These are phyloP conservation scores for Sonneratia caseolaris DNA, from an alignment of 345 rosid species.

Conservation along the genomic window DNA sequence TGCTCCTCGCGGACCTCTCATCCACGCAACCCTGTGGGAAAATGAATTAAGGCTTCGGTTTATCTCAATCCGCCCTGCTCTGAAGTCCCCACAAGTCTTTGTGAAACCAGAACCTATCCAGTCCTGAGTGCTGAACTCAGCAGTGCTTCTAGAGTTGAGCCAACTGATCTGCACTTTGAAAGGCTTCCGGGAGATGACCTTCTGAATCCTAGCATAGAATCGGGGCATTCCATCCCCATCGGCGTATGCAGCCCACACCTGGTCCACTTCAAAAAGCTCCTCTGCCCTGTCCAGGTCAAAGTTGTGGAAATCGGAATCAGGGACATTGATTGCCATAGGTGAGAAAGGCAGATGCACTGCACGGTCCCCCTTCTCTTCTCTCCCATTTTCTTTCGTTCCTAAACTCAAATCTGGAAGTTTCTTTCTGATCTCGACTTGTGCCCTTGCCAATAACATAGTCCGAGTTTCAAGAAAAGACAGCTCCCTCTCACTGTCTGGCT, in stretches of 20 bases:
- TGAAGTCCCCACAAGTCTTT: slow-evolving; percentile 83
- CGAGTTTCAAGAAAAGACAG: slow-evolving; percentile 35
- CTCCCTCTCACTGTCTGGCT: slow-evolving; percentile 31
- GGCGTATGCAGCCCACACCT: slow-evolving; percentile 98
- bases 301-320: slow-evolving; percentile 89
- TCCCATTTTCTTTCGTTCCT: slow-evolving; percentile 14
- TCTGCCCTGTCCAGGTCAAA: slow-evolving; percentile 77
- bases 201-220: slow-evolving; percentile 80
- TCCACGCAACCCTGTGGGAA: slow-evolving; percentile 76
- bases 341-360: slow-evolving; percentile 12
- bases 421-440: slow-evolving; percentile 25
- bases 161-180: slow-evolving; percentile 84
- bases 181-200: slow-evolving; percentile 64
- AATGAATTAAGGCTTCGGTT: slow-evolving; percentile 49
- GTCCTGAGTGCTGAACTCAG: slow-evolving; percentile 47
- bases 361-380: slow-evolving; percentile 10
- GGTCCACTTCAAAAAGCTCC: slow-evolving; percentile 54
- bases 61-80: slow-evolving; percentile 46
- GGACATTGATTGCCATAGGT: slow-evolving; percentile 48
- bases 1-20: slow-evolving; percentile 60
- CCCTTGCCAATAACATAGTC: slow-evolving; percentile 46
- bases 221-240: slow-evolving; percentile 95
- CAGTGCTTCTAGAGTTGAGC: slow-evolving; percentile 69
- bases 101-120: slow-evolving; percentile 82
- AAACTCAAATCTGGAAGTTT: slow-evolving; percentile 38